Evolutionary conservation across 805 yeast species (phyloP).

Genomic region (Wickerhamomyces chambardii): DNA sequence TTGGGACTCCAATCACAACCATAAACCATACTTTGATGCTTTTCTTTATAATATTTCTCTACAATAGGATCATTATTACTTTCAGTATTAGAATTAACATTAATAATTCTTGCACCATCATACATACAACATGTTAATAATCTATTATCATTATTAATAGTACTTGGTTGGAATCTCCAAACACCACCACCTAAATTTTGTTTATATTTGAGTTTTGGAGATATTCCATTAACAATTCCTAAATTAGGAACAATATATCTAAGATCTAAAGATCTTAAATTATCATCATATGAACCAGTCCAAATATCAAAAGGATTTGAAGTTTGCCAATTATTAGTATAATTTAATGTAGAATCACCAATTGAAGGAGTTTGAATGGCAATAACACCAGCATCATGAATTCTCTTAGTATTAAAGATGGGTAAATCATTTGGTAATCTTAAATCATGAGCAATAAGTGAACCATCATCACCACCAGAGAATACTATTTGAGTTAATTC

Average conservation of each 20-base stretch:
- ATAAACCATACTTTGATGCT: constrained; percentile 89
- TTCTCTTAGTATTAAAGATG: constrained; percentile 32
- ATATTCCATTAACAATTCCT: constrained; percentile 34
- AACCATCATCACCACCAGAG: constrained; percentile 89
- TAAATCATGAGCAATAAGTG: constrained; percentile 65
- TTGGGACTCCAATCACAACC: constrained; percentile 82
- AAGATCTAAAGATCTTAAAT: constrained; percentile 59
- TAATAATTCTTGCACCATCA: constrained; percentile 72
- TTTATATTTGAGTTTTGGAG: constrained; percentile 37
- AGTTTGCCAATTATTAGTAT: constrained; percentile 28
- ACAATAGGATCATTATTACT: constrained; percentile 15
- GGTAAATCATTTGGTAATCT: constrained; percentile 23
- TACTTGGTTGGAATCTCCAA: constrained; percentile 77
- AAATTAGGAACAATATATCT: constrained; percentile 38
- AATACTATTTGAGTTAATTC: constrained; percentile 50
- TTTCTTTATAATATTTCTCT: constrained; percentile 42
- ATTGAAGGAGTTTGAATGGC: constrained; percentile 52
- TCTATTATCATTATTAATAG: constrained; percentile 28
- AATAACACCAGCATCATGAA: constrained; percentile 90
- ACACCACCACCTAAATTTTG: constrained; percentile 84
- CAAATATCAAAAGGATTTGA: constrained; percentile 41
- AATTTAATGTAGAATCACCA: constrained; percentile 2
- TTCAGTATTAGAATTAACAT: constrained; percentile 25
- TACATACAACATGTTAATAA: constrained; percentile 90
- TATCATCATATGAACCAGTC: constrained; percentile 93